These are phyloP conservation scores for Neocucurbitaria cava DNA, from an alignment of 2,329 filamentous ascomycete species.

Conservation along the genomic window DNA sequence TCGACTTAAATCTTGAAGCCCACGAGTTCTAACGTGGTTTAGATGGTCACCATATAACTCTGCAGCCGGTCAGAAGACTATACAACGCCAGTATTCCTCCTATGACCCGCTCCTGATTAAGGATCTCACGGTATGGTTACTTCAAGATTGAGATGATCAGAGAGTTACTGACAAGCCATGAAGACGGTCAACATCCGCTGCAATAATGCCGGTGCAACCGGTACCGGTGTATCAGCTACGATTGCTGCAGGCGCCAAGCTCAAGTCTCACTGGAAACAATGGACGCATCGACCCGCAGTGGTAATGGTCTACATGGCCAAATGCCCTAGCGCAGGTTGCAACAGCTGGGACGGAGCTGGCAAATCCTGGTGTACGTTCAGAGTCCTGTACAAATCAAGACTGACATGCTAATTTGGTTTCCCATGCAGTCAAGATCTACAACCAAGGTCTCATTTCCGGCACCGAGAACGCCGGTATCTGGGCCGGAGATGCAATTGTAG, in stretches of 20 bases:
- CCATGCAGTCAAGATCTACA: constrained; percentile 60
- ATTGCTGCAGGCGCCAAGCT: constrained; percentile 58
- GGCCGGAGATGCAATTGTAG: constrained; percentile 57
- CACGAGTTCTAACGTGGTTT: background rate
- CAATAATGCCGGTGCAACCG: constrained; percentile 37
- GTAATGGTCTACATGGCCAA: constrained; percentile 63
- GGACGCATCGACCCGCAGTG: constrained; percentile 64
- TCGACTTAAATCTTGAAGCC: no score
- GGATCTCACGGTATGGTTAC: constrained; percentile 32
- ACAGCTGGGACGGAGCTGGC: constrained; percentile 58
- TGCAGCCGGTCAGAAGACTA: constrained; percentile 30
- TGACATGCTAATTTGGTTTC: constrained; percentile 24
- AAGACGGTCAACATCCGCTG: constrained; percentile 42
- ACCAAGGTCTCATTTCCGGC: constrained; percentile 58
- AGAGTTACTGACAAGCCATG: constrained; percentile 3
- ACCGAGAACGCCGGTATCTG: constrained; percentile 56
- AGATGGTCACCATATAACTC: constrained; percentile 42
- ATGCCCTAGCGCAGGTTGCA: constrained; percentile 54
- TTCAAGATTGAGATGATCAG: background rate
- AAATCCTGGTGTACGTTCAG: constrained; percentile 53
- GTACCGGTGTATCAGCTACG: constrained; percentile 50
- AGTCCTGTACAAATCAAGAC: background rate
- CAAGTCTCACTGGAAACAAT: constrained; percentile 62
- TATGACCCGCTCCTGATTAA: constrained; percentile 36
- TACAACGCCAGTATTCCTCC: constrained; percentile 38